phyloP scores from a whole-genome alignment of 208 protist species.

The Leptomonas pyrrhocoris region DNA sequence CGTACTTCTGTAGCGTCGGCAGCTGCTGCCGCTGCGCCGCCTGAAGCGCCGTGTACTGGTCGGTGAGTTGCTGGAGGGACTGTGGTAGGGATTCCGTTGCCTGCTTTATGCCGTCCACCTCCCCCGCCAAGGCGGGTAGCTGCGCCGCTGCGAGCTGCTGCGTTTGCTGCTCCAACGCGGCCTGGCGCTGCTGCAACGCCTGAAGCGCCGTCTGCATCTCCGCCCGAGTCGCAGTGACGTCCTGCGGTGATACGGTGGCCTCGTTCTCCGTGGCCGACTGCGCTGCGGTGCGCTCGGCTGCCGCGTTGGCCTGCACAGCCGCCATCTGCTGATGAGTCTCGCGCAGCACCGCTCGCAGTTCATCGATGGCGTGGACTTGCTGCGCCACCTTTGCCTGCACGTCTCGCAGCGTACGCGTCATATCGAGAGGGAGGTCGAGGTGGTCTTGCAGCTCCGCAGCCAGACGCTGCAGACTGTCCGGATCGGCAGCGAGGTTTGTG shows the following conservation, averaged over 20 bases:
- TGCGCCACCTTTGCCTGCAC: constrained; percentile 3
- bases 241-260: not conserved
- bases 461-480: constrained; percentile 13
- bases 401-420: constrained; percentile 3
- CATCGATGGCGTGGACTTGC: constrained; percentile 5
- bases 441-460: constrained; percentile 14
- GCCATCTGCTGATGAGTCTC: constrained; percentile 9
- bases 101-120: constrained; percentile 7
- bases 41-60: constrained; percentile 20
- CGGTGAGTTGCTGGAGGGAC: constrained; percentile 4
- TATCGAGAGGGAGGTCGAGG: not conserved
- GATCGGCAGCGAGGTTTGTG: not conserved
- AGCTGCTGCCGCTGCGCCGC: constrained; percentile 33
- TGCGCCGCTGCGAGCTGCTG: constrained; percentile 10
- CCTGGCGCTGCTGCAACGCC: constrained; percentile 10
- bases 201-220: constrained; percentile 1
- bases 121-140: constrained; percentile 3
- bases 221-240: not conserved
- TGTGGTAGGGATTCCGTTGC: constrained; percentile 2
- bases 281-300: not conserved
- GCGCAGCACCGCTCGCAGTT: not conserved
- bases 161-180: constrained; percentile 3
- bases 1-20: constrained; percentile 31
- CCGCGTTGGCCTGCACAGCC: not conserved
- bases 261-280: not conserved